These are phyloP conservation scores for Psophocarpus tetragonolobus DNA, from an alignment of 306 rosid species.

Conservation along the genomic window DNA sequence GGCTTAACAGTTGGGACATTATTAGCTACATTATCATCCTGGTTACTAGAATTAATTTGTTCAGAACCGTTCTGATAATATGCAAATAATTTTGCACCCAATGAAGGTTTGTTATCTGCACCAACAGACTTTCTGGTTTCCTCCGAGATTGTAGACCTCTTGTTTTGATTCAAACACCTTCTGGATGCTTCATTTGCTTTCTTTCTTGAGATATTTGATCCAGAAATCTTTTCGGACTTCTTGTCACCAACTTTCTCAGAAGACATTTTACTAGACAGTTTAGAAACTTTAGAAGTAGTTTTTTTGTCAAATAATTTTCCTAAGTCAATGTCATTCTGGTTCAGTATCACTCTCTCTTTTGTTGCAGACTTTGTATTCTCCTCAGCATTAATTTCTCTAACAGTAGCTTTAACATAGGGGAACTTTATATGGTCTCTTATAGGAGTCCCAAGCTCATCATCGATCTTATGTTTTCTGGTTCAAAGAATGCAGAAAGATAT, in stretches of 20 bases:
- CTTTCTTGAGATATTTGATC: constrained; percentile 46
- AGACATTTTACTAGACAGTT: constrained; percentile 39
- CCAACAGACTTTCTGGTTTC: constrained; percentile 38
- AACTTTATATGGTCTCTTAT: constrained; percentile 73
- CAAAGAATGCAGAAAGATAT: constrained; percentile 32
- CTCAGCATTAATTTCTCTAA: constrained; percentile 35
- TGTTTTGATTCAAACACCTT: constrained; percentile 39
- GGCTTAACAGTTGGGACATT: constrained; percentile 33
- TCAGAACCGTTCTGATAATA: constrained; percentile 36
- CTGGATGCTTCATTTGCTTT: constrained; percentile 44
- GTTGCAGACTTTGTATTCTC: constrained; percentile 44
- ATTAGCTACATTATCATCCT: constrained; percentile 44
- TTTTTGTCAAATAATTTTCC: constrained; percentile 40
- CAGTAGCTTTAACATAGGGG: constrained; percentile 46
- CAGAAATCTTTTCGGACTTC: constrained; percentile 41
- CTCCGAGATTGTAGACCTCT: constrained; percentile 37
- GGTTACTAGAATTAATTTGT: constrained; percentile 40
- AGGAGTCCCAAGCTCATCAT: constrained; percentile 71
- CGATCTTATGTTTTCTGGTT: constrained; percentile 76
- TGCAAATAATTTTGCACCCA: constrained; percentile 46
- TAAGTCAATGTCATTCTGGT: constrained; percentile 35
- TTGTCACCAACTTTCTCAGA: constrained; percentile 39
- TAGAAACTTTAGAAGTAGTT: constrained; percentile 36
- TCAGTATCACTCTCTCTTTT: constrained; percentile 42
- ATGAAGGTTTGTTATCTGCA: constrained; percentile 42